Evolutionary conservation across 1,284 basidiomycete species (phyloP).

Genomic region (Irpex rosettiformis): DNA sequence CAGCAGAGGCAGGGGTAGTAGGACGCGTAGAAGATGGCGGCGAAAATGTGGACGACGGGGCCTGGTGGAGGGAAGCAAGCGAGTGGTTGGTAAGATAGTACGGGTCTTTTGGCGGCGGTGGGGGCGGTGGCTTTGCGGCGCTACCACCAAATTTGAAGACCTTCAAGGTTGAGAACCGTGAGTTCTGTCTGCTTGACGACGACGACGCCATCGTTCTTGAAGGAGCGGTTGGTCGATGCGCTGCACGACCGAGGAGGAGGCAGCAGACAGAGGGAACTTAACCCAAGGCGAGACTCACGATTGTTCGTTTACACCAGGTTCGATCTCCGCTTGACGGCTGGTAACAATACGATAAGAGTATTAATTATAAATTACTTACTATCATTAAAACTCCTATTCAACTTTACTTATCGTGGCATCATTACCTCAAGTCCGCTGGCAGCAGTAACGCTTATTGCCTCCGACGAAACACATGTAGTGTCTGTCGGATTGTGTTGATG

Average conservation of each 20-base stretch:
- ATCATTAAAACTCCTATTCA: background rate
- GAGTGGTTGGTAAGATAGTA: constrained; percentile 53
- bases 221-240: constrained; percentile 16
- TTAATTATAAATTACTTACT: constrained; percentile 1
- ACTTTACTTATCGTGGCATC: background rate
- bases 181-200: constrained; percentile 32
- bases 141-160: constrained; percentile 47
- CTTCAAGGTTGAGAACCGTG: constrained; percentile 59
- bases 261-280: constrained; percentile 3
- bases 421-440: background rate
- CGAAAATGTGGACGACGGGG: constrained; percentile 36
- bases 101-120: constrained; percentile 67
- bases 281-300: constrained; percentile 2
- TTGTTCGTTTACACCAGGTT: constrained; percentile 6
- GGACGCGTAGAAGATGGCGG: constrained; percentile 36
- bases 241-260: constrained; percentile 14
- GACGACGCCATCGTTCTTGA: constrained; percentile 29
- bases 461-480: too few relatives aligned
- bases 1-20: constrained; percentile 17
- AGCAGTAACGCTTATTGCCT: too few relatives aligned
- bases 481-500: background rate
- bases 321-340: constrained; percentile 4
- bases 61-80: constrained; percentile 43
- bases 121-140: constrained; percentile 45
- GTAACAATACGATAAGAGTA: background rate